Evolutionary conservation across 2,329 filamentous ascomycete species (phyloP), one percentile per base, ranked within the genome.

Genomic region (Pezicula radicicola): DNA sequence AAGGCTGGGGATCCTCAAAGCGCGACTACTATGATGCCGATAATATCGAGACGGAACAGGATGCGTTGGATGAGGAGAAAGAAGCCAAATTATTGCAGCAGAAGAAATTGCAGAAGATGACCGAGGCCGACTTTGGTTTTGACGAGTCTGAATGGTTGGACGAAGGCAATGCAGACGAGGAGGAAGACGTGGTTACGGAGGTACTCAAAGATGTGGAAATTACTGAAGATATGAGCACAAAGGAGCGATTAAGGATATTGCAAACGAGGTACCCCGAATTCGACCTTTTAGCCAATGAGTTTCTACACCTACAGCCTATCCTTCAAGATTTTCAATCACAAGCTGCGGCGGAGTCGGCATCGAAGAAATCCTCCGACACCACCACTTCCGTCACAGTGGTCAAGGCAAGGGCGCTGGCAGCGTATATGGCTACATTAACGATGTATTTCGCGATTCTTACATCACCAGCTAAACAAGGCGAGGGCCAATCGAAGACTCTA

Each of bases 361-460:
- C 33, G 8, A 44, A 30, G 8, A 37, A 36, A 27, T 27, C 28
- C 4, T 36, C 46, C 19, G 46, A 44, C 8, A n/a, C 4, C 18
- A 35, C 49, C 6, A 35, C 46, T 13, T 50, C 48, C 13, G 39
- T 41, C 4, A 53, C 48, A 6, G 75, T 85, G 8, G 77, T 90
- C 53, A 94, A 93, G 68, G 86, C 88, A 66, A 85, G 90, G 68
- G 84, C 92, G 10, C 76, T 96, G 37, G 87, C 89, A 5, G 89
- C 91, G 54, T 97, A 99, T 66, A 76, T 97, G 21, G 91, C 89
- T 41, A 81, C 90, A 1, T 77, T 99, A 60, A 87, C 89, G 46
- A 92, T 96, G 83, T 99, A 99, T 70, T 96, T 99, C 68, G 89
- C 92, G 36, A 81, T 97, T 35, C 74, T 99, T n/a, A 90, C 91